Evolutionary conservation across 345 rosid species (phyloP).

Genomic region (Eucalyptus curtisii): DNA sequence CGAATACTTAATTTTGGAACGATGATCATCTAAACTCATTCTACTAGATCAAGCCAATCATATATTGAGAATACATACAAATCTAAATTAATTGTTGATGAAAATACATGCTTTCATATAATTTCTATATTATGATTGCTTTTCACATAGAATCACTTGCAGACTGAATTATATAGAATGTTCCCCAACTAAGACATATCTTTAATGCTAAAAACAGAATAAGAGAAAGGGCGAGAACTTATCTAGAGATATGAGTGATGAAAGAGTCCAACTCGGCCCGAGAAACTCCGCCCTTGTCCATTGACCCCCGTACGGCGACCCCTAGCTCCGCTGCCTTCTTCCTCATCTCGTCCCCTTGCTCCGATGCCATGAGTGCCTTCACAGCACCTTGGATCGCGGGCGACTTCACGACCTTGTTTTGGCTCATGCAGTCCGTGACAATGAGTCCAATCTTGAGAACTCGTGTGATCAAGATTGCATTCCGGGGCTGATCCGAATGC

Average conservation of each 20-base stretch:
- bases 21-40: not conserved
- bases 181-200: not conserved
- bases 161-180: not conserved
- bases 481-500: slow-evolving; percentile 62
- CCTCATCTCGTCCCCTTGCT: slow-evolving; percentile 35
- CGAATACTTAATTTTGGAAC: not conserved
- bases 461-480: slow-evolving; percentile 21
- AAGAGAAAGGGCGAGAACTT: not conserved
- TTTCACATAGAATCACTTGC: not conserved
- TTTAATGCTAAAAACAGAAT: not conserved
- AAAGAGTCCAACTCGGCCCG: slow-evolving; percentile 33
- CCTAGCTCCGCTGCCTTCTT: slow-evolving; percentile 28
- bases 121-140: not conserved
- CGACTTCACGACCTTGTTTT: slow-evolving; percentile 1
- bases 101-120: not conserved
- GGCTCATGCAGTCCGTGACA: slow-evolving; percentile 13
- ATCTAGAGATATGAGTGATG: slow-evolving; percentile 33
- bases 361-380: slow-evolving; percentile 30
- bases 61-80: not conserved
- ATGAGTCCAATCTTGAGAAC: slow-evolving; percentile 23
- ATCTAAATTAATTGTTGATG: not conserved
- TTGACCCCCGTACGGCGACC: slow-evolving; percentile 1
- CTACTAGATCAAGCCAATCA: not conserved
- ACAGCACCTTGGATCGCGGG: slow-evolving; percentile 15
- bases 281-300: slow-evolving; percentile 29